Conservation (phyloP, 495 filamentous ascomycete species). For the Hypoxylon lenormandii region DNA sequence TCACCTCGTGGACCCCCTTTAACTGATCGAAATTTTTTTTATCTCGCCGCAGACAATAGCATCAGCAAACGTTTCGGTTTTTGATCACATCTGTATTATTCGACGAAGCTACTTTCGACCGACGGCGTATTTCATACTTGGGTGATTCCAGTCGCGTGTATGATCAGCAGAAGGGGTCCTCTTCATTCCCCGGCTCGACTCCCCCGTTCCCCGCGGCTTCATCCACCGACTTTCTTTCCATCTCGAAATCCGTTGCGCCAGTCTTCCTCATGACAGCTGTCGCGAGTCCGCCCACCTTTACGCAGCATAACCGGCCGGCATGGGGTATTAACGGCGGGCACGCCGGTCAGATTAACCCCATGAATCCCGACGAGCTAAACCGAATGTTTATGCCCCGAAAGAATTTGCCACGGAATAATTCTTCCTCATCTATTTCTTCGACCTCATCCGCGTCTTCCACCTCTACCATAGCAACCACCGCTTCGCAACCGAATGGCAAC, state of each 20-base stretch:
- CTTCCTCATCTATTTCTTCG: conserved; percentile 84
- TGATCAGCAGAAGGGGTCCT: conserved; percentile 34
- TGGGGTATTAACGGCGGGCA: conserved; percentile 80
- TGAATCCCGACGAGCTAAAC: conserved; percentile 86
- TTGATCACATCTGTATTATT: conserved; percentile 10
- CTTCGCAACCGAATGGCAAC: conserved; percentile 55
- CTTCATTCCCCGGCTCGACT: conserved; percentile 39
- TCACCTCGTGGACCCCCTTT: conserved; percentile 26
- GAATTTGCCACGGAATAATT: conserved; percentile 84
- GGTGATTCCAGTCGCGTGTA: conserved; percentile 40
- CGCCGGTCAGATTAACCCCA: conserved; percentile 74
- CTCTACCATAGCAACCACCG: conserved; percentile 65
- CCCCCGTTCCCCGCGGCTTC: conserved; percentile 49
- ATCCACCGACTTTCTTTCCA: conserved; percentile 56
- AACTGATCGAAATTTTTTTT: conserved; percentile 30
- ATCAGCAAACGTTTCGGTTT: conserved; percentile 24
- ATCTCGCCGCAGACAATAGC: conserved; percentile 32
- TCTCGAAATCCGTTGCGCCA: conserved; percentile 40
- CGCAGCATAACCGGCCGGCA: conserved; percentile 71
- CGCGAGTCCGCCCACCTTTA: conserved; percentile 89
- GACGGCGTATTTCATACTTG: conserved; percentile 20
- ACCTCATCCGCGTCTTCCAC: conserved; percentile 73
- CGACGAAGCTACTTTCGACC: conserved; percentile 16
- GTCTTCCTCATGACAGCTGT: conserved; percentile 88
- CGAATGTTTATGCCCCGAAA: conserved; percentile 90